Conservation (phyloP, 2,329 filamentous ascomycete genomes). For the Ceratocystis colombiana region DNA sequence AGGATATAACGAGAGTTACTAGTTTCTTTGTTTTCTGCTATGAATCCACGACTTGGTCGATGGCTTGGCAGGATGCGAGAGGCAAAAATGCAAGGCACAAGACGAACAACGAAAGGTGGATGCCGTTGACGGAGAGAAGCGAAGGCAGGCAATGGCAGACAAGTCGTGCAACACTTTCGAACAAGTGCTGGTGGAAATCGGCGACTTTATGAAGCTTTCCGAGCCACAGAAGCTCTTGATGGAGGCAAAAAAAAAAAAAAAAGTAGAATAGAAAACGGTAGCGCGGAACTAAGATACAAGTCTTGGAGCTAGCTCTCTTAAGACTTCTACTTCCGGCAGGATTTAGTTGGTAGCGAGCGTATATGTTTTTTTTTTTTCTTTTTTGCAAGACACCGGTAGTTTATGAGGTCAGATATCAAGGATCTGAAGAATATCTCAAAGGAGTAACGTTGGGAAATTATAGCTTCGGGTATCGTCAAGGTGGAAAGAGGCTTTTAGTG, state of each 20-base stretch:
- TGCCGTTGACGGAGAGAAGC: not conserved
- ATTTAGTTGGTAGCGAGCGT: constrained; percentile 15
- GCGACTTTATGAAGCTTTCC: constrained; percentile 14
- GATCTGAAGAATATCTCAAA: not conserved
- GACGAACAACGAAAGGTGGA: not conserved
- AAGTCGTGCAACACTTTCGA: not conserved
- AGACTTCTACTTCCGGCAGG: constrained; percentile 8
- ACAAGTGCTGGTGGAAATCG: not conserved
- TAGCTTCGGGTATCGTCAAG: constrained; percentile 4
- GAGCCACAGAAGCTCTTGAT: not conserved
- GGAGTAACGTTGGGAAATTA: not conserved
- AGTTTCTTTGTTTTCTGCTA: not conserved
- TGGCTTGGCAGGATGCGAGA: constrained; percentile 1
- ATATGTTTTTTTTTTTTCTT: not conserved
- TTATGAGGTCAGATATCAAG: not conserved
- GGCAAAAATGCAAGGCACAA: not conserved
- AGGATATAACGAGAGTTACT: constrained; percentile 15
- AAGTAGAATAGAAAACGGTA: not conserved
- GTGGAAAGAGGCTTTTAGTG: constrained; percentile 10
- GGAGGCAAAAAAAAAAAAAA: not conserved
- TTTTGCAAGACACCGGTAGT: not conserved
- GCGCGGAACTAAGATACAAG: constrained; percentile 11
- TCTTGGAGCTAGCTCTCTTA: constrained; percentile 7
- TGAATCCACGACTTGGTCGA: not conserved
- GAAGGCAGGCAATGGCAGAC: not conserved